These are phyloP conservation scores for Barnettozyma wickerhamii DNA, from an alignment of 805 yeast genomes.

Conservation along the genomic window DNA sequence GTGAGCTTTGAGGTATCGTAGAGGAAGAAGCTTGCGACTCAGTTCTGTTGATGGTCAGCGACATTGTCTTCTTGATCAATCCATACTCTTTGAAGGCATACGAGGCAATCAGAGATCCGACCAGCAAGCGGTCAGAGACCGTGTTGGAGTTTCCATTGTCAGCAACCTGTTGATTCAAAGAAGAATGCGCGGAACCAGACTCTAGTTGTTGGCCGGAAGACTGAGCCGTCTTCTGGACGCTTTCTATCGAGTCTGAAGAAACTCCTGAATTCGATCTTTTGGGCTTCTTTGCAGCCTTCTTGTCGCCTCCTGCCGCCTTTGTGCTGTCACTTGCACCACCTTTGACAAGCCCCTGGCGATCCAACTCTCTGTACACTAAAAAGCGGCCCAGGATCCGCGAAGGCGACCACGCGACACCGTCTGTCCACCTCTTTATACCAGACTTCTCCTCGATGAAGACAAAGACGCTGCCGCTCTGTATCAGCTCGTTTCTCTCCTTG, in stretches of 20 bases:
- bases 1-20: slow-evolving; percentile 18
- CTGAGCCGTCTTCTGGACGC: neutral
- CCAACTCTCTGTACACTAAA: slow-evolving; percentile 72
- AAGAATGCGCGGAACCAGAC: neutral
- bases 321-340: slow-evolving; percentile 27
- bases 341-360: slow-evolving; percentile 38
- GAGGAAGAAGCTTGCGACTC: slow-evolving; percentile 16
- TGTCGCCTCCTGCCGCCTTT: slow-evolving; percentile 4
- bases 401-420: slow-evolving; percentile 93
- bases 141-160: slow-evolving; percentile 7
- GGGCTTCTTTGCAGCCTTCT: slow-evolving; percentile 1
- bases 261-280: slow-evolving; percentile 11
- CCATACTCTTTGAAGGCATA: slow-evolving; percentile 70
- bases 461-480: slow-evolving; percentile 75
- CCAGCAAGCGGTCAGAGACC: slow-evolving; percentile 34
- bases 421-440: slow-evolving; percentile 93
- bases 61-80: slow-evolving; percentile 76
- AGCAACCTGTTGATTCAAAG: neutral
- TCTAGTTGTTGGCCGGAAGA: neutral
- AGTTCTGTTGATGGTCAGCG: slow-evolving; percentile 28
- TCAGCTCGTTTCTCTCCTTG: slow-evolving; percentile 60
- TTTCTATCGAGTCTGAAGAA: neutral
- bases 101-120: slow-evolving; percentile 54
- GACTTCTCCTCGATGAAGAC: slow-evolving; percentile 80
- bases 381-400: slow-evolving; percentile 84